Conservation (phyloP, 768 basidiomycete genomes). For the Trametes cubensis region DNA sequence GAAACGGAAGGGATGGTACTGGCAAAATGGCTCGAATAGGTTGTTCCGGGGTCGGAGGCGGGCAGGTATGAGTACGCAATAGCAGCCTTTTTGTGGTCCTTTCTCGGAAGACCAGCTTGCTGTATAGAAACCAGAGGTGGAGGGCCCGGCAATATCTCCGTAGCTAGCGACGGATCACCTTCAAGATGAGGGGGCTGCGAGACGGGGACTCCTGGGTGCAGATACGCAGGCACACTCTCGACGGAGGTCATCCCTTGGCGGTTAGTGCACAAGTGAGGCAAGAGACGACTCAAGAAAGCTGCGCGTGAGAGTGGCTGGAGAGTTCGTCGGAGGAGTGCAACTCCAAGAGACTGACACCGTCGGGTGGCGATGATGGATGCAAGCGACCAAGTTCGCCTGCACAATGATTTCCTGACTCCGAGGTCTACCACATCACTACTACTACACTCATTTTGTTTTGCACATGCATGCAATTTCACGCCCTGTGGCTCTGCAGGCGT, state of each 20-base stretch:
- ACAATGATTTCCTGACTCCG: slow-evolving; percentile 1
- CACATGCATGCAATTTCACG: no score
- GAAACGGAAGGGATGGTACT: slow-evolving; percentile 49
- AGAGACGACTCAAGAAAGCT: slow-evolving; percentile 1
- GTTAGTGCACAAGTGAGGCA: slow-evolving; percentile 11
- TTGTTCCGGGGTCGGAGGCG: slow-evolving; percentile 83
- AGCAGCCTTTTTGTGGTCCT: slow-evolving; percentile 78
- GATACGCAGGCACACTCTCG: slow-evolving; percentile 68
- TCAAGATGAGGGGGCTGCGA: slow-evolving; percentile 81
- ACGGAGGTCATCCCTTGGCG: slow-evolving; percentile 64
- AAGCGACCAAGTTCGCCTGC: slow-evolving; percentile 16
- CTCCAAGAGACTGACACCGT: slow-evolving; percentile 15
- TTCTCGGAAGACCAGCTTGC: slow-evolving; percentile 60
- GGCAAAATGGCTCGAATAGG: slow-evolving; percentile 77
- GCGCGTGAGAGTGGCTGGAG: slow-evolving; percentile 1
- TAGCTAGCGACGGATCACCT: slow-evolving; percentile 80
- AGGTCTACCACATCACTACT: neutral
- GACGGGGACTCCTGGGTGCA: slow-evolving; percentile 72
- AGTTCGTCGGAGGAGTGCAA: slow-evolving; percentile 10
- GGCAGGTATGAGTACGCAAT: slow-evolving; percentile 79
- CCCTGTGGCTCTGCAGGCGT: no score
- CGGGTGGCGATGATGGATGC: slow-evolving; percentile 24
- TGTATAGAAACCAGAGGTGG: slow-evolving; percentile 73
- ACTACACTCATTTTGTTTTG: no score
- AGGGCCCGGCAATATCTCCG: slow-evolving; percentile 88